A percentile compares a stretch with the other conserved stretches of the same genome.
phyloP scores from a whole-genome alignment of 805 yeast genomes.

The Wickerhamiella vanderwaltii region DNA sequence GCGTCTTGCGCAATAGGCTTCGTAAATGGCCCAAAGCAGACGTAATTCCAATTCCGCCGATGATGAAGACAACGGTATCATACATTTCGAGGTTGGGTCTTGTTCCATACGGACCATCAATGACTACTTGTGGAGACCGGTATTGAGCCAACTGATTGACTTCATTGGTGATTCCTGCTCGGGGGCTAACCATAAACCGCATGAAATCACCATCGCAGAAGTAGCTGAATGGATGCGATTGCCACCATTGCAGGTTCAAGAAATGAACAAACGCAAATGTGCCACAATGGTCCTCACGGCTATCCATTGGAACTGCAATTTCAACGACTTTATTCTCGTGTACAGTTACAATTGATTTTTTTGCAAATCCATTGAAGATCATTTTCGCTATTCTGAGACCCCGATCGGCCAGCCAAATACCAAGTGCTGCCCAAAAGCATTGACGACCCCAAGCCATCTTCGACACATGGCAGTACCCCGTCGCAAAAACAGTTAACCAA shows the following conservation, averaged over 20 bases:
- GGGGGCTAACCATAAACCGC: constrained; percentile 14
- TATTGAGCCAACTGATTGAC: constrained; percentile 13
- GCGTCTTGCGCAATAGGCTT: background rate
- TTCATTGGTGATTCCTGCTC: constrained; percentile 14
- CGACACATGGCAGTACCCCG: constrained; percentile 29
- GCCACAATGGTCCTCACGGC: constrained; percentile 33
- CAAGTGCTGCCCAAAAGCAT: constrained; percentile 25
- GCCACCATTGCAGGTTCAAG: constrained; percentile 42
- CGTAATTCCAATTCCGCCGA: constrained; percentile 55
- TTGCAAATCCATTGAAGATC: constrained; percentile 38
- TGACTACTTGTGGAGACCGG: constrained; percentile 29
- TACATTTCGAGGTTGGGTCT: constrained; percentile 25
- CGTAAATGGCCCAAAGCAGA: constrained; percentile 28
- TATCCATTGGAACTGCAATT: constrained; percentile 29
- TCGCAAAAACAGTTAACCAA: background rate
- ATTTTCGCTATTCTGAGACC: constrained; percentile 43
- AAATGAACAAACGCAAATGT: constrained; percentile 44
- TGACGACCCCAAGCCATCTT: constrained; percentile 16
- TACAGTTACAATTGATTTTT: constrained; percentile 18
- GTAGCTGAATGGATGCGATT: constrained; percentile 62
- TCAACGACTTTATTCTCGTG: constrained; percentile 28
- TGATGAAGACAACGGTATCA: constrained; percentile 33
- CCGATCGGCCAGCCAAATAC: constrained; percentile 60
- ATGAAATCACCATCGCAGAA: constrained; percentile 16
- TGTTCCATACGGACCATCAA: constrained; percentile 51